phyloP scores from a whole-genome alignment of 140 eudicot species.

The Erigeron philadelphicus region DNA sequence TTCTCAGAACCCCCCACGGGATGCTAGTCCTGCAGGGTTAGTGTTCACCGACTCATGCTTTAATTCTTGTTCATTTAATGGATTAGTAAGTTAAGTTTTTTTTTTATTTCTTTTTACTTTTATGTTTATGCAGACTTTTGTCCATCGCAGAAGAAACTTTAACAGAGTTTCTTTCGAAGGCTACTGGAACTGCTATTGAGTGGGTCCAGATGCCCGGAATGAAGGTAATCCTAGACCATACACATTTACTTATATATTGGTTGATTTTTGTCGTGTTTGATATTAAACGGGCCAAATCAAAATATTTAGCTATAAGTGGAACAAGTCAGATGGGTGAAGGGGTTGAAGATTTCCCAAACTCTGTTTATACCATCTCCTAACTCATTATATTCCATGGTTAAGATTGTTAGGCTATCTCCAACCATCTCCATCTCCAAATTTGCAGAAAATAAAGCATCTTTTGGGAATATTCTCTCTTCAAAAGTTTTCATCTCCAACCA shows the following conservation, averaged over 20 bases:
- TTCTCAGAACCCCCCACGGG: conserved; percentile 69
- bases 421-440: too few relatives aligned
- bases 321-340: background rate
- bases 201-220: conserved; percentile 99
- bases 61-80: background rate
- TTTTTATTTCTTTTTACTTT: background rate
- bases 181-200: conserved; percentile 99
- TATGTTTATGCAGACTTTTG: conserved; percentile 66
- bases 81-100: background rate
- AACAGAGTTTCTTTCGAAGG: conserved; percentile 98
- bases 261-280: background rate
- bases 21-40: conserved; percentile 94
- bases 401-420: background rate
- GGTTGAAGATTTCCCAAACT: background rate
- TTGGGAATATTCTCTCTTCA: too few relatives aligned
- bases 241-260: background rate
- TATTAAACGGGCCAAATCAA: background rate
- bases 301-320: background rate
- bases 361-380: background rate
- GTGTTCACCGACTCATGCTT: conserved; percentile 7
- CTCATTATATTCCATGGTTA: background rate
- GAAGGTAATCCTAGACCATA: conserved; percentile 46
- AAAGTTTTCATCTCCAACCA: too few relatives aligned
- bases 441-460: too few relatives aligned
- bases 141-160: conserved; percentile 99